A percentile compares a stretch with the other conserved stretches of the same genome.
Conservation (phyloP, 176 grass and related monocot species). For the Triticum aestivum region DNA sequence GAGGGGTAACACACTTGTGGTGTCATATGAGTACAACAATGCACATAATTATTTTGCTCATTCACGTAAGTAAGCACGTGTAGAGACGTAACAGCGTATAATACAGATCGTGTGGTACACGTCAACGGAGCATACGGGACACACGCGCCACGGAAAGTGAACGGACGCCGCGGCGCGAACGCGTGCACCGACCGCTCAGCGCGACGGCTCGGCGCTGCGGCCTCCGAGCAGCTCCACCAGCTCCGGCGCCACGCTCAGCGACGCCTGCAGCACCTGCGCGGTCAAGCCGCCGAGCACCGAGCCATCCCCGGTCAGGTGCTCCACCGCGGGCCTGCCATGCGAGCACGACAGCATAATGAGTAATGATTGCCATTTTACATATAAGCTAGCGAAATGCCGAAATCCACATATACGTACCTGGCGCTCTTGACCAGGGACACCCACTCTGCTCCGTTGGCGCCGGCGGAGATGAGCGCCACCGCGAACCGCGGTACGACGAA, state of each 20-base stretch:
- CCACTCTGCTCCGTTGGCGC: conserved; percentile 27
- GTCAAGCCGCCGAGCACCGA: conserved; percentile 11
- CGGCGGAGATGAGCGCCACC: neutral
- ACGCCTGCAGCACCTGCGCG: conserved; percentile 16
- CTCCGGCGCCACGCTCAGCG: conserved; percentile 35
- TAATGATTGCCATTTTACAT: no score
- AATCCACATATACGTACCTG: conserved; percentile 8
- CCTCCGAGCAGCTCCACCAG: conserved; percentile 24
- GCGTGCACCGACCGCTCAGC: neutral
- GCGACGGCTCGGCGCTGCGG: neutral
- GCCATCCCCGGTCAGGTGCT: neutral
- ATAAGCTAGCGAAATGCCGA: no score
- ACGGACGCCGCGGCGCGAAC: no score
- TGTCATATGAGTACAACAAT: no score
- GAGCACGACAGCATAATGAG: neutral
- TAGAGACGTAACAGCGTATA: no score
- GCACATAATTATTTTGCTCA: no score
- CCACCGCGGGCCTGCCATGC: conserved; percentile 20
- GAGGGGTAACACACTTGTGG: no score
- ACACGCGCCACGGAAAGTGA: no score
- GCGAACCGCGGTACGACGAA: conserved; percentile 34
- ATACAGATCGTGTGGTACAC: no score
- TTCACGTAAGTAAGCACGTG: no score
- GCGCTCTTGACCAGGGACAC: conserved; percentile 36
- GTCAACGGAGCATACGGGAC: no score